phyloP scores from a whole-genome alignment of 2,329 filamentous ascomycete species.

The Colletotrichum scovillei region DNA sequence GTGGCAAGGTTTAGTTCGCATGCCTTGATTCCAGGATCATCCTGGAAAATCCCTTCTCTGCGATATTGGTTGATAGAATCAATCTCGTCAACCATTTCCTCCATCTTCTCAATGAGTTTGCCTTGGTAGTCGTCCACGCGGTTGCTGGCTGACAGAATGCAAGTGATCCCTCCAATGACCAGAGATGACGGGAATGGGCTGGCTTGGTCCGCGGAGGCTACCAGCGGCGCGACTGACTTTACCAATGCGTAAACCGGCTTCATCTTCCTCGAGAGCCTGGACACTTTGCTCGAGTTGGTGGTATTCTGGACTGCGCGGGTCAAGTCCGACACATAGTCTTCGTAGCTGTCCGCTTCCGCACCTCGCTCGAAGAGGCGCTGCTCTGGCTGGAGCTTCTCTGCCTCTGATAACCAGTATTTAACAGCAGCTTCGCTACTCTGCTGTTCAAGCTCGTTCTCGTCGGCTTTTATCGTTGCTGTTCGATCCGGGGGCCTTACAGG shows the following conservation, averaged over 20 bases:
- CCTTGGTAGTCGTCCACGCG: not conserved
- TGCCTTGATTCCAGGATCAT: not conserved
- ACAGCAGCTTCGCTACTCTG: not conserved
- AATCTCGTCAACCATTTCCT: not conserved
- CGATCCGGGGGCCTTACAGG: too few relatives aligned
- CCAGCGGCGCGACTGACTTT: not conserved
- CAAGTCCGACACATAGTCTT: not conserved
- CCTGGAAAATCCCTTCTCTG: not conserved
- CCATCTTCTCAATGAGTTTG: conserved; percentile 1
- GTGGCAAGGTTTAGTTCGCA: conserved; percentile 1
- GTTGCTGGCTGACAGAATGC: not conserved
- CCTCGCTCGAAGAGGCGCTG: not conserved
- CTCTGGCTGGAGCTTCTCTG: not conserved
- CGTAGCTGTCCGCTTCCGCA: not conserved
- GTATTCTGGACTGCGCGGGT: not conserved
- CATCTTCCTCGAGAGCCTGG: not conserved
- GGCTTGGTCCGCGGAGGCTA: not conserved
- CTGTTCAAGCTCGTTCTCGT: too few relatives aligned
- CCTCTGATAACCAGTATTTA: not conserved
- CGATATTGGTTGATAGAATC: not conserved
- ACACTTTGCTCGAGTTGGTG: not conserved
- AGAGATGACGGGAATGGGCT: conserved; percentile 4
- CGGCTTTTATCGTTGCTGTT: too few relatives aligned
- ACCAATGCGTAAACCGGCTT: conserved; percentile 2
- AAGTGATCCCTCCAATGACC: conserved; percentile 10